phyloP scores from a whole-genome alignment of 2,329 filamentous ascomycete species.

The Talaromyces piceae region DNA sequence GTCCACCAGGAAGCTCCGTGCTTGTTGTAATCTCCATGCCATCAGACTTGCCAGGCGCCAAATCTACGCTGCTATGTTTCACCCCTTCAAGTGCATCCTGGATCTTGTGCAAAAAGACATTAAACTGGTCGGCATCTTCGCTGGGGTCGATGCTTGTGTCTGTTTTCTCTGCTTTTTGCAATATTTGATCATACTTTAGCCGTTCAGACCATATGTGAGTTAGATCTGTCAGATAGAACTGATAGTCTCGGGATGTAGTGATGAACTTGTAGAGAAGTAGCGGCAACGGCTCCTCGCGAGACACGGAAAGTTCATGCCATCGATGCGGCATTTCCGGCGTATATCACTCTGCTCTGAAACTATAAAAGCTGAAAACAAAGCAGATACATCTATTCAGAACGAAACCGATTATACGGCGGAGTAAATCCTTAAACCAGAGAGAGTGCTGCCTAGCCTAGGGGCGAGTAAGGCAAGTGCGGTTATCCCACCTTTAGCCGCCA shows the following conservation, averaged over 20 bases:
- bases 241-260: conserved; percentile 37
- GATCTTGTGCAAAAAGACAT: conserved; percentile 51
- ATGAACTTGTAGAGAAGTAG: conserved; percentile 34
- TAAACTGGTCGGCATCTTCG: conserved; percentile 49
- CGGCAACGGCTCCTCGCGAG: conserved; percentile 20
- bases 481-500: neutral
- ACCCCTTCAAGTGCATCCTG: conserved; percentile 38
- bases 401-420: neutral
- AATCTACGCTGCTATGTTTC: conserved; percentile 24
- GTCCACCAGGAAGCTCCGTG: conserved; percentile 46
- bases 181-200: conserved; percentile 39
- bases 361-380: neutral
- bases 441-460: neutral
- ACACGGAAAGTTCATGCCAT: conserved; percentile 30
- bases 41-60: conserved; percentile 22
- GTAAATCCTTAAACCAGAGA: neutral
- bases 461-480: neutral
- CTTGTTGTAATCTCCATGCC: conserved; percentile 40
- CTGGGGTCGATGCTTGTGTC: conserved; percentile 54
- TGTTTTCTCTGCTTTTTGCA: conserved; percentile 41
- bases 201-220: conserved; percentile 51
- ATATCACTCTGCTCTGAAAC: neutral
- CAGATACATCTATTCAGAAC: neutral
- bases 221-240: conserved; percentile 51
- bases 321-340: conserved; percentile 22